Base-by-base conservation (phyloP, 805 yeast genomes). In the Diddensiella santjacobensis region DNA sequence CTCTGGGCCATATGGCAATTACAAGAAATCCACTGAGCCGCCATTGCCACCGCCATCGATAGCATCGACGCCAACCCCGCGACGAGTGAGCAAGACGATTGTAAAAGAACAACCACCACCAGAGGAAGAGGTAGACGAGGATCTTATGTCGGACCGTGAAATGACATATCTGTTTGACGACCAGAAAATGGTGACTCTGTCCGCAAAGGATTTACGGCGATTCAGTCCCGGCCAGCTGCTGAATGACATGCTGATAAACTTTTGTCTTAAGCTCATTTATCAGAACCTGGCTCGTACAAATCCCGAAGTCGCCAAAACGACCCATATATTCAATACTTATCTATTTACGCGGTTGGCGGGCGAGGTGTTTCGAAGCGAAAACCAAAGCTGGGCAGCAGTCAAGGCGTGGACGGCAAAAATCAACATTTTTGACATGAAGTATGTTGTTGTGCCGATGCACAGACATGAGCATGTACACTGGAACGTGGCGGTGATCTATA, bases 191-290 rank as follows among this genome's bases (percentile, higher is more conserved):
- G 75, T 85, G 54, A 74, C 75, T 3, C 75, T 91, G 5, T 73
- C 81, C 0, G 75, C 79, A 50, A 73, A 78, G 33, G 99, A 93
- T 61, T 87, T 85, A 63, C 79, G 78, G 52, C 84, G 96, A 40
- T 72, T 91, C 6, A 81, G 82, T 59, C 83, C 84, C 49, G 81
- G 82, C 41, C 87, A 85, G 53, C 91, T 96, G 90, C 78, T 93
- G 42, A 91, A 93, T 67, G 99, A 93, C 60, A 78, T 84, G 0
- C 71, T 93, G 43, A 83, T 93, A 47, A 96, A 88, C 64, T 91
- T 91, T 62, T 89, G 87, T 59, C 71, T 87, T 71, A 58, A 62
- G 57, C 44, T 59, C 61, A 36, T 45, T 23, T 57, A 46, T 40
- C 64, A 44, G 42, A 50, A 51, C 45, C 71, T 67, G 51, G 72